Percentiles rank a stretch among this genome's conserved stretches.
Evolutionary conservation across 306 rosid genomes (phyloP).

Genomic region (Quercus parvula): DNA sequence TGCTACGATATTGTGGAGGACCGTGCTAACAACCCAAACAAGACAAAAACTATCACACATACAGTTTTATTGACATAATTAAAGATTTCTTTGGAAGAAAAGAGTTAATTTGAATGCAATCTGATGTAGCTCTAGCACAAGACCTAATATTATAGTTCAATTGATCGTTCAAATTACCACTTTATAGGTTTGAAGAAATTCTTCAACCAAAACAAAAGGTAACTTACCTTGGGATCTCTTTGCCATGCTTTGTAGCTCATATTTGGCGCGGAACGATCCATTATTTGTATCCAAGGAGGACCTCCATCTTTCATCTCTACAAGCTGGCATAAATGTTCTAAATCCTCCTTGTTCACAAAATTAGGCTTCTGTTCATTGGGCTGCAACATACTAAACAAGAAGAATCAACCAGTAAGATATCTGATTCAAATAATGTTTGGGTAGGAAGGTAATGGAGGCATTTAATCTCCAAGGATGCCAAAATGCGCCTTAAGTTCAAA

Average conservation of each 20-base stretch:
- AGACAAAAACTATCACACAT: neutral
- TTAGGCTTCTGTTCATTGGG: constrained; percentile 16
- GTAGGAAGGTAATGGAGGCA: too few species aligned
- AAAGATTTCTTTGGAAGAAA: neutral
- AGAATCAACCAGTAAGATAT: constrained; percentile 5
- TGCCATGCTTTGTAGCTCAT: constrained; percentile 56
- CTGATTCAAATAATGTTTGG: neutral
- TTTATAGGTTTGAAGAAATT: neutral
- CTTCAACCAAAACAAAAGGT: neutral
- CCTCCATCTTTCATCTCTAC: constrained; percentile 63
- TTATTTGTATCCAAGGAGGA: constrained; percentile 53
- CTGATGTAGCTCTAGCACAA: neutral
- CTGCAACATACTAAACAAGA: constrained; percentile 3
- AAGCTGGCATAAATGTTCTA: constrained; percentile 37
- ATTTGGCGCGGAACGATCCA: constrained; percentile 52
- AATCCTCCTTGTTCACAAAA: constrained; percentile 30
- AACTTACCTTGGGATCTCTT: constrained; percentile 51
- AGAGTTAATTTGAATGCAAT: neutral
- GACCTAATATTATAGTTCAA: neutral
- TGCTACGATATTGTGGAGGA: constrained; percentile 56
- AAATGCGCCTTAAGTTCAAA: too few species aligned
- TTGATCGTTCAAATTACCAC: neutral
- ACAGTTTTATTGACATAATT: neutral
- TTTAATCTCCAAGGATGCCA: too few species aligned
- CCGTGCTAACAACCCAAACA: constrained; percentile 38